Evolutionary conservation across 176 grass and related monocot species (phyloP).

Genomic region (Saccharum officinarum): DNA sequence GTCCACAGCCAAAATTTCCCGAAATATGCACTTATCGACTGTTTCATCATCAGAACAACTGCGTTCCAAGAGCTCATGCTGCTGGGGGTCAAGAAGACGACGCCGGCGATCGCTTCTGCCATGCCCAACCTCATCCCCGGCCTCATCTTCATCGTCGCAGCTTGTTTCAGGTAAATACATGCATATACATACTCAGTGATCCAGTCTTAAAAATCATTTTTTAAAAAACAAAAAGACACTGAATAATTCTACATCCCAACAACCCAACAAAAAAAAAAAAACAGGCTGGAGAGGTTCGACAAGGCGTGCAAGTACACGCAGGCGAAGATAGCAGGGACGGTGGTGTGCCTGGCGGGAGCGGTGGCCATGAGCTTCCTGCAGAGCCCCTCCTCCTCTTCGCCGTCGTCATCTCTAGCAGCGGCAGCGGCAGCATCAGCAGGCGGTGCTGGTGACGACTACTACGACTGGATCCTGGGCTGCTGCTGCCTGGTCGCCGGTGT

Average conservation of each 20-base stretch:
- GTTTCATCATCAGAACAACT: constrained; percentile 22
- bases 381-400: constrained; percentile 15
- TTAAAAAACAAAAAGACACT: too few relatives aligned
- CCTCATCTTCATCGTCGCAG: constrained; percentile 66
- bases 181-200: too few relatives aligned
- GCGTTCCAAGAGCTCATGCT: constrained; percentile 62
- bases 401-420: too few relatives aligned
- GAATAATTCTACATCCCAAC: too few relatives aligned
- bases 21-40: too few relatives aligned
- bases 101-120: constrained; percentile 62
- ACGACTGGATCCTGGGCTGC: constrained; percentile 66
- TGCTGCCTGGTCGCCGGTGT: constrained; percentile 47
- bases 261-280: background rate
- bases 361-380: constrained; percentile 67
- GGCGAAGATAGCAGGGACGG: constrained; percentile 60
- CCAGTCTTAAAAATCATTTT: too few relatives aligned
- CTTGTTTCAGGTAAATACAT: constrained; percentile 35
- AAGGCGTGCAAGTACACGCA: constrained; percentile 57
- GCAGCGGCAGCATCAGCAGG: too few relatives aligned
- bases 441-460: background rate
- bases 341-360: constrained; percentile 61
- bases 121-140: constrained; percentile 69
- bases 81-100: constrained; percentile 55
- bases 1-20: background rate
- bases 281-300: constrained; percentile 68